These are phyloP conservation scores for Trypanosoma rangeli DNA, from an alignment of 208 protist species.

Conservation along the genomic window DNA sequence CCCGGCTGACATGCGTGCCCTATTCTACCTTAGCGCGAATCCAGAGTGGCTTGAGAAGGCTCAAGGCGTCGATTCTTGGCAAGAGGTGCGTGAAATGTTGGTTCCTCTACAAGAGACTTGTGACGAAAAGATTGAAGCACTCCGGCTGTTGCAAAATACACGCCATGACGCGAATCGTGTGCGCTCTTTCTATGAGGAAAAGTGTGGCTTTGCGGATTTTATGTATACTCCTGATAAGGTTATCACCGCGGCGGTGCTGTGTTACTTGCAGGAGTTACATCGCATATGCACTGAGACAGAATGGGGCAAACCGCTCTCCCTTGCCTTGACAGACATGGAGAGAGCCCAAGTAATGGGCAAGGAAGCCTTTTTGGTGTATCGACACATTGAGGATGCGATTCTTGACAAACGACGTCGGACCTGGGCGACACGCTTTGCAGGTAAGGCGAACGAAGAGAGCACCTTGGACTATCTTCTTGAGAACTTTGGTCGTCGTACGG, in stretches of 20 bases:
- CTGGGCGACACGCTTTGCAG: slow-evolving; percentile 84
- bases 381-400: slow-evolving; percentile 77
- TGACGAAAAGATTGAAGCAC: slow-evolving; percentile 82
- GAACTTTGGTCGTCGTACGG: slow-evolving; percentile 84
- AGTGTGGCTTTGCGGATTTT: slow-evolving; percentile 89
- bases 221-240: slow-evolving; percentile 85
- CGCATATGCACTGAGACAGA: slow-evolving; percentile 65
- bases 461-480: slow-evolving; percentile 90
- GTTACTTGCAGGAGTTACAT: slow-evolving; percentile 73
- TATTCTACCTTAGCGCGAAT: slow-evolving; percentile 77
- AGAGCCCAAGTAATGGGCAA: slow-evolving; percentile 69
- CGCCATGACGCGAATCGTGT: slow-evolving; percentile 69
- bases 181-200: slow-evolving; percentile 86
- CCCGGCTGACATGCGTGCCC: slow-evolving; percentile 60
- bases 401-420: slow-evolving; percentile 77
- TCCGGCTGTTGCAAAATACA: slow-evolving; percentile 79
- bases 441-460: slow-evolving; percentile 81
- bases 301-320: slow-evolving; percentile 70
- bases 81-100: slow-evolving; percentile 58
- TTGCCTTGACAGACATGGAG: slow-evolving; percentile 68
- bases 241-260: slow-evolving; percentile 80
- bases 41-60: slow-evolving; percentile 39
- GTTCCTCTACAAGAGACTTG: slow-evolving; percentile 37
- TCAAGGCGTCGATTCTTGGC: slow-evolving; percentile 43
- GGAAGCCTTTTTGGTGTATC: slow-evolving; percentile 73